Evolutionary conservation across 2,329 filamentous ascomycete species (phyloP), one percentile per base, ranked within the genome.

Genomic region (Nemania sp.): DNA sequence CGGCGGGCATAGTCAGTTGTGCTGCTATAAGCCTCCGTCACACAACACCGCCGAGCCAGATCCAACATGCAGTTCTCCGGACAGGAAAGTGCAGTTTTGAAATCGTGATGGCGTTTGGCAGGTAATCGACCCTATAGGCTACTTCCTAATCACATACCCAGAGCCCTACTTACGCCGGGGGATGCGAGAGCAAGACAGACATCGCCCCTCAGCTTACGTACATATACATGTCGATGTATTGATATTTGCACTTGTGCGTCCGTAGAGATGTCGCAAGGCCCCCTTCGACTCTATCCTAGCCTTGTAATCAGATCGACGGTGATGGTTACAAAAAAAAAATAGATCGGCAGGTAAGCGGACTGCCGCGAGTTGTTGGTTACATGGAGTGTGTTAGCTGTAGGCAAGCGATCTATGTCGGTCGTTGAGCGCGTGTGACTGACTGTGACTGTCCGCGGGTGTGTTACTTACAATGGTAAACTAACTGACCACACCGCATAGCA

Each of bases 201-300:
- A 29, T 49, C 50, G 50, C 59, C 61, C 50, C 54, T 60, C 54
- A 58, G 58, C 61, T 63, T 58, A 57, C 57, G 18, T 13, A 9
- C 13, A 20, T 35, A 25, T 13, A 9, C 13, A 20, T 35, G 37
- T 20, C 11, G 5, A 25, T 45, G 20, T 56, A 52, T 53, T 56
- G 18, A 51, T 15, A 47, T 21, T 20, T 48, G 17, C 21, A 48
- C 21, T 9, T 17, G 21, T 13, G 13, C 34, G 13, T 5, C 11
- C 45, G 13, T 18, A 21, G 18, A 25, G 9, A 45, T 17, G 45
- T 37, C 54, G 15, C 37, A 56, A 46, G 20, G 32, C 4, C 25
- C 40, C 54, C 13, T 39, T 45, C 15, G 29, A 39, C 20, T 37
- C 37, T 12, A 51, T 18, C 37, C 47, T 37, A 11, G 37, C 34